phyloP scores from a whole-genome alignment of 1,139 yeast species.

The Protomyces pachydermus region DNA sequence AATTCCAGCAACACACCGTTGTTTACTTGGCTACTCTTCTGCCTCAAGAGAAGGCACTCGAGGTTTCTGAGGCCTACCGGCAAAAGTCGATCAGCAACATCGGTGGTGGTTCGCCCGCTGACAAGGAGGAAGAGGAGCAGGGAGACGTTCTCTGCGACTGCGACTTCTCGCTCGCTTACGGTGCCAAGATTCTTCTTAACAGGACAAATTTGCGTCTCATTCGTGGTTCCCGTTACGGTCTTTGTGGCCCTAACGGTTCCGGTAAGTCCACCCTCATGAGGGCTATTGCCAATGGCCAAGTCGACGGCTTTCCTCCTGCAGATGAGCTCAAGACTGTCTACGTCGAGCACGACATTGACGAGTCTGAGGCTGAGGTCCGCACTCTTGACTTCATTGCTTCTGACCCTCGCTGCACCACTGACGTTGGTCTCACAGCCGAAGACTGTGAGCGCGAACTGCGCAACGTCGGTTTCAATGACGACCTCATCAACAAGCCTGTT shows the following conservation, averaged over 20 bases:
- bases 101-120: slow-evolving; percentile 91
- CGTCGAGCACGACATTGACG: slow-evolving; percentile 99
- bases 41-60: slow-evolving; percentile 89
- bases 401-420: slow-evolving; percentile 40
- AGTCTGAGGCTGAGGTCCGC: slow-evolving; percentile 92
- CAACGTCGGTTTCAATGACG: slow-evolving; percentile 88
- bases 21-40: slow-evolving; percentile 94
- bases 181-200: slow-evolving; percentile 93
- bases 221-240: slow-evolving; percentile 97
- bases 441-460: slow-evolving; percentile 63
- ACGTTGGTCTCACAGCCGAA: slow-evolving; percentile 49
- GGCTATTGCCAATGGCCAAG: slow-evolving; percentile 99
- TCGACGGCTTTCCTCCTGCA: slow-evolving; percentile 99
- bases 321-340: slow-evolving; percentile 97
- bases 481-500: slow-evolving; percentile 69
- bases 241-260: slow-evolving; percentile 99
- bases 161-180: slow-evolving; percentile 98
- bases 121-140: slow-evolving; percentile 93
- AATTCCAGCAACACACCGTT: slow-evolving; percentile 83
- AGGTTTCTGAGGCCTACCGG: slow-evolving; percentile 89
- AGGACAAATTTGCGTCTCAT: slow-evolving; percentile 80
- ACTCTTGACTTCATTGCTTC: slow-evolving; percentile 83
- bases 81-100: slow-evolving; percentile 95
- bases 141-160: slow-evolving; percentile 99
- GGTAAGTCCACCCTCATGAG: slow-evolving; percentile 99